Percentiles rank a stretch among this genome's conserved stretches.
Conservation (phyloP, 306 rosid genomes). For the Ceratonia siliqua region DNA sequence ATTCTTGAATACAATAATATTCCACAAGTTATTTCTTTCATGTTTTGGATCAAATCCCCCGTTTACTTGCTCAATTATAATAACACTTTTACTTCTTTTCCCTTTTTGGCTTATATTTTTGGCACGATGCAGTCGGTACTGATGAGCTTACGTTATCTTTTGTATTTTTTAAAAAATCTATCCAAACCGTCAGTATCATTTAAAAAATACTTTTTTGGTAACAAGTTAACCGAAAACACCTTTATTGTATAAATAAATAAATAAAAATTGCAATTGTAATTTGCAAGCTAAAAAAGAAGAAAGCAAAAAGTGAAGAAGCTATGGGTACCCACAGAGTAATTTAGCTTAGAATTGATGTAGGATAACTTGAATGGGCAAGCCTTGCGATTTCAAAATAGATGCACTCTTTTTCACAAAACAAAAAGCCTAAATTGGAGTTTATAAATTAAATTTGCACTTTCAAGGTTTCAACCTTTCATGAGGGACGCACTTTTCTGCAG, state of each 20-base stretch:
- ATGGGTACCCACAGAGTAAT: background rate
- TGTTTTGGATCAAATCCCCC: background rate
- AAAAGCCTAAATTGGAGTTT: background rate
- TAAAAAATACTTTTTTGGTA: too few relatives aligned
- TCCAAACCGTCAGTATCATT: too few relatives aligned
- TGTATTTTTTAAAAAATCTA: too few relatives aligned
- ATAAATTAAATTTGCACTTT: slow-evolving; percentile 17
- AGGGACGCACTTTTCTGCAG: slow-evolving; percentile 7
- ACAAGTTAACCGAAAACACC: too few relatives aligned
- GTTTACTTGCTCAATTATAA: slow-evolving; percentile 2
- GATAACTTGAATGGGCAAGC: background rate
- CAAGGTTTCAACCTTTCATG: background rate
- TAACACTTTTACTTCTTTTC: background rate
- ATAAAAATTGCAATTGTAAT: slow-evolving; percentile 3
- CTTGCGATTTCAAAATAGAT: background rate
- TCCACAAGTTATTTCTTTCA: background rate
- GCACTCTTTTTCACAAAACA: background rate
- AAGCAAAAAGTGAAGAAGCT: background rate
- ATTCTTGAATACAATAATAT: too few relatives aligned
- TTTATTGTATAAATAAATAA: too few relatives aligned
- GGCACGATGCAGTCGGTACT: background rate
- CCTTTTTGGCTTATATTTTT: background rate
- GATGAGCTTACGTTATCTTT: too few relatives aligned
- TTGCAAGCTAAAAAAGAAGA: slow-evolving; percentile 20
- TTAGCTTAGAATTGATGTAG: background rate